Conservation (phyloP, 2,329 filamentous ascomycete species). For the Parastagonospora avenae region DNA sequence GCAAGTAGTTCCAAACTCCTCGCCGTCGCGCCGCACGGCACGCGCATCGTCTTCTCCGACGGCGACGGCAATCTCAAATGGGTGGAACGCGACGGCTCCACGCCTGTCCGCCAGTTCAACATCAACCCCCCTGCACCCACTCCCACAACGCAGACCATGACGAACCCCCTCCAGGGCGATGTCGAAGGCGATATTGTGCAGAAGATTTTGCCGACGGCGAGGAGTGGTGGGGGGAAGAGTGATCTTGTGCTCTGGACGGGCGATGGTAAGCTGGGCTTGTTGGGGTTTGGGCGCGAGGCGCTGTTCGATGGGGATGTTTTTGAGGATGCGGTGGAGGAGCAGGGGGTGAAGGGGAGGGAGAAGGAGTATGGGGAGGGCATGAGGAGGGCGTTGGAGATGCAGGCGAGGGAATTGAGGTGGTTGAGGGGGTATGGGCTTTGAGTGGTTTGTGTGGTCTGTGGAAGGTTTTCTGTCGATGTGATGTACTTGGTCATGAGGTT, state of each 20-base stretch:
- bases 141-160: background rate
- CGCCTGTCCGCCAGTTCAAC: constrained; percentile 61
- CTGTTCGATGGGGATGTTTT: constrained; percentile 37
- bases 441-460: background rate
- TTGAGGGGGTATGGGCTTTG: constrained; percentile 68
- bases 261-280: constrained; percentile 73
- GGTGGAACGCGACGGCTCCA: constrained; percentile 81
- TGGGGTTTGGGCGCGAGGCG: constrained; percentile 54
- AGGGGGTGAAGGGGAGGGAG: constrained; percentile 58
- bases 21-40: constrained; percentile 80
- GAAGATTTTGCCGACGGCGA: constrained; percentile 68
- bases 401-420: constrained; percentile 80
- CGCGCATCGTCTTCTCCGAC: constrained; percentile 81
- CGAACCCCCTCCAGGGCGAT: constrained; percentile 2
- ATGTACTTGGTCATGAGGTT: too few relatives aligned
- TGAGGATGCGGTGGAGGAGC: constrained; percentile 41
- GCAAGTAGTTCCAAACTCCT: constrained; percentile 81
- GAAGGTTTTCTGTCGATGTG: too few relatives aligned
- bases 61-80: constrained; percentile 84
- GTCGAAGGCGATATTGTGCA: constrained; percentile 72
- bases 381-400: constrained; percentile 73
- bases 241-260: constrained; percentile 88
- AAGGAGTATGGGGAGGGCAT: constrained; percentile 71
- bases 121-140: constrained; percentile 53
- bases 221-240: constrained; percentile 50